phyloP scores from a whole-genome alignment of 2,329 filamentous ascomycete genomes.

The Trichoderma sp. region DNA sequence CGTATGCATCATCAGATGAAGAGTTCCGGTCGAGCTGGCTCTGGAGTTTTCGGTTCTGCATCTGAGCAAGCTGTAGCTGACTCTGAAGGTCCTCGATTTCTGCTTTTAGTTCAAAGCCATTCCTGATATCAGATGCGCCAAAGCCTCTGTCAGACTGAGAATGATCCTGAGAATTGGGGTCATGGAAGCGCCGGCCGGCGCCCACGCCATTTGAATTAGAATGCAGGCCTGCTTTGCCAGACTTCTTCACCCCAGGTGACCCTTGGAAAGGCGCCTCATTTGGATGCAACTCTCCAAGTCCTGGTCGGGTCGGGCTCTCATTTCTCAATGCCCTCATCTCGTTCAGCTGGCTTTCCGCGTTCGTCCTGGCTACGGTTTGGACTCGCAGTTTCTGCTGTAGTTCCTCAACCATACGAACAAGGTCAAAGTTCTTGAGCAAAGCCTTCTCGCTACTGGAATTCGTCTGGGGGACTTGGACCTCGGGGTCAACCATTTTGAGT shows the following conservation, averaged over 20 bases:
- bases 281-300: conserved; percentile 82
- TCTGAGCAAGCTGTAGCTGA: conserved; percentile 87
- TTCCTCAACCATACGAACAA: conserved; percentile 82
- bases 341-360: conserved; percentile 78
- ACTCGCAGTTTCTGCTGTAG: conserved; percentile 85
- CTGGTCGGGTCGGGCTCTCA: conserved; percentile 68
- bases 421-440: conserved; percentile 73
- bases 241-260: conserved; percentile 67
- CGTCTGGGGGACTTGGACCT: conserved; percentile 61
- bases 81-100: conserved; percentile 93
- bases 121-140: conserved; percentile 81
- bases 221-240: conserved; percentile 50
- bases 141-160: conserved; percentile 77
- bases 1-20: conserved; percentile 59
- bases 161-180: conserved; percentile 66
- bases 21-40: conserved; percentile 74
- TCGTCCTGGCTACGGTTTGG: conserved; percentile 74
- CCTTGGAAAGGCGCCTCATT: conserved; percentile 73
- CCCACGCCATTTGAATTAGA: conserved; percentile 75
- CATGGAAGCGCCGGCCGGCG: conserved; percentile 69
- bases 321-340: conserved; percentile 70
- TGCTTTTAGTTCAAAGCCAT: conserved; percentile 83
- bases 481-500: conserved; percentile 84
- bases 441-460: conserved; percentile 60
- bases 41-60: conserved; percentile 92